These are phyloP conservation scores for Incumbomyces delicatus DNA, from an alignment of 2,329 filamentous ascomycete species.

Conservation along the genomic window DNA sequence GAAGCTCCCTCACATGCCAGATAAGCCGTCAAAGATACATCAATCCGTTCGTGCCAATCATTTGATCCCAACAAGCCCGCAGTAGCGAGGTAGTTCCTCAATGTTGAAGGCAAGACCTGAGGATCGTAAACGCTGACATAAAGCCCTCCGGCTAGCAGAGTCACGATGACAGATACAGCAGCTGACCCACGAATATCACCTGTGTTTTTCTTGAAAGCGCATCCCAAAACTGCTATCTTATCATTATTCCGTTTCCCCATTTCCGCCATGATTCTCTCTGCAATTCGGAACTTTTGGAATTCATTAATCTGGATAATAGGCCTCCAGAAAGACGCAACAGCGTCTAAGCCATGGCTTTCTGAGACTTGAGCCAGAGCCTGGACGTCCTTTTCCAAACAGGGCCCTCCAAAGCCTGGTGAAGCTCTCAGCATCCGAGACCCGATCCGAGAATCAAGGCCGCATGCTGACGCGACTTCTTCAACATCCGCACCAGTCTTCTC, in stretches of 20 bases:
- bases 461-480: conserved; percentile 57
- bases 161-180: conserved; percentile 57
- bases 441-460: conserved; percentile 62
- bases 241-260: conserved; percentile 60
- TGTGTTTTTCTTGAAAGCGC: conserved; percentile 72
- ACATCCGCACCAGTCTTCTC: conserved; percentile 67
- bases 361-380: conserved; percentile 64
- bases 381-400: conserved; percentile 75
- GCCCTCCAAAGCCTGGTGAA: conserved; percentile 68
- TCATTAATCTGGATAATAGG: conserved; percentile 68
- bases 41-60: conserved; percentile 22
- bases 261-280: conserved; percentile 53
- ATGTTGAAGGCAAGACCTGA: conserved; percentile 23
- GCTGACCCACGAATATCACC: conserved; percentile 64
- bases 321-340: conserved; percentile 68
- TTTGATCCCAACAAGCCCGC: conserved; percentile 25
- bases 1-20: conserved; percentile 36
- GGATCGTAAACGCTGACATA: conserved; percentile 60
- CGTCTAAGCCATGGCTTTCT: conserved; percentile 56
- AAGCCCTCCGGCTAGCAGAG: conserved; percentile 54
- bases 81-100: conserved; percentile 28
- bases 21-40: conserved; percentile 34
- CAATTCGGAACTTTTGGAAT: conserved; percentile 61
- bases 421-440: conserved; percentile 65
- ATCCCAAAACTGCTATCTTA: conserved; percentile 64